Percentiles rank a stretch among this genome's conserved stretches.
Conservation (phyloP, 2,329 filamentous ascomycete species). For the Fusarium fujikuroi region DNA sequence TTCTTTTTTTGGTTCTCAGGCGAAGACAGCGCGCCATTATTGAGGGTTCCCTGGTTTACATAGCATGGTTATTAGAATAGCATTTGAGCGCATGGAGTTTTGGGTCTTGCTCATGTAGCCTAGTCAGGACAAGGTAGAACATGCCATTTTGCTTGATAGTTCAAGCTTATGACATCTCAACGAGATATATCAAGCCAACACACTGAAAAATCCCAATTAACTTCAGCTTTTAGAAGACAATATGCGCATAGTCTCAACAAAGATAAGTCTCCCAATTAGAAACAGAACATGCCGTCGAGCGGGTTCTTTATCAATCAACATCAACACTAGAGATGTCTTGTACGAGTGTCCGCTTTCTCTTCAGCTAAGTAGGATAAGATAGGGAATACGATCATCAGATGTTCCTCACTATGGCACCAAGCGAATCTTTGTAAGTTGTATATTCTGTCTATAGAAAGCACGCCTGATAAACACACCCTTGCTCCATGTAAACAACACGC, state of each 20-base stretch:
- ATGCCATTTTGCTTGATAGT: background rate
- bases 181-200: no score
- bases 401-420: background rate
- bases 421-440: background rate
- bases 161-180: no score
- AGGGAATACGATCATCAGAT: background rate
- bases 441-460: conserved; percentile 29
- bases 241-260: background rate
- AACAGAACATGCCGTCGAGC: background rate
- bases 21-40: background rate
- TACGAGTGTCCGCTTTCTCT: background rate
- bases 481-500: conserved; percentile 31
- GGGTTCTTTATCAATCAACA: background rate
- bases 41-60: background rate
- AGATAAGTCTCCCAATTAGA: background rate
- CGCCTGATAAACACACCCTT: conserved; percentile 27
- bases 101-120: background rate
- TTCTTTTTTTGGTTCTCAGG: background rate
- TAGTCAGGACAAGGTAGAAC: background rate
- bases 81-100: conserved; percentile 34
- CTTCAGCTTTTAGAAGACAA: background rate
- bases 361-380: background rate
- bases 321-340: background rate
- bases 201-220: background rate
- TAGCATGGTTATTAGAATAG: conserved; percentile 15